Base-by-base conservation (phyloP, 331 rosid species). In the Prunus yedoensis region DNA sequence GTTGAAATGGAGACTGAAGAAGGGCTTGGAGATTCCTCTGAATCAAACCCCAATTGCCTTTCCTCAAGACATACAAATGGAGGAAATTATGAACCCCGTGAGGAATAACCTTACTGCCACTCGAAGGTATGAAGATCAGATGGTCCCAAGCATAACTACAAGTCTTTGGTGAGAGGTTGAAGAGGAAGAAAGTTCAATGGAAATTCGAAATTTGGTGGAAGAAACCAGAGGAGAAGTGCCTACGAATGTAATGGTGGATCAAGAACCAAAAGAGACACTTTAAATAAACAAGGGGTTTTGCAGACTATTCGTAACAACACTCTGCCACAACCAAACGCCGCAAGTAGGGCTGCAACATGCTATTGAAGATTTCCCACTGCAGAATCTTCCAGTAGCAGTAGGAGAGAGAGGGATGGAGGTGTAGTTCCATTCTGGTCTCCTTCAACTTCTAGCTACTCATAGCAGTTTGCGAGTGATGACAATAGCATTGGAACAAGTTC, bases 401-500 rank as follows among this genome's bases (percentile, higher is more conserved):
- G 95, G 88, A 86, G 98, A 85, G 91, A 89, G 81, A 82, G 98
- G 83, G 96, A 91, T 2, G 95, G 96, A 62, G 96, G 88, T 20
- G 72, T 88, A 66, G 98, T 93, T 78, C 98, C 98, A 17, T 95
- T 73, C 78, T 93, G 96, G 98, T 89, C 95, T 85, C 98, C 93
- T 14, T 73, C 89, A 58, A 78, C 84, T 76, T 71, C 98, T 27
- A 85, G 87, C 80, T 88, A 83, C 81, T 66, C 93, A 0, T 96
- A 93, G 84, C 98, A 91, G 81, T 91, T 83, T 74, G 95, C 77
- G 50, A 83, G 88, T 35, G 98, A 93, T 46, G 98, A 91, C 69
- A 93, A 71, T 72, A 88, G 94, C 49, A 82, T 88, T 15, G 87
- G 85, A 56, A 78, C 88, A 18, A 76, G 91, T 78, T 80, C 98